Base-by-base conservation (phyloP, 345 rosid genomes). In the Erucastrum elatum region DNA sequence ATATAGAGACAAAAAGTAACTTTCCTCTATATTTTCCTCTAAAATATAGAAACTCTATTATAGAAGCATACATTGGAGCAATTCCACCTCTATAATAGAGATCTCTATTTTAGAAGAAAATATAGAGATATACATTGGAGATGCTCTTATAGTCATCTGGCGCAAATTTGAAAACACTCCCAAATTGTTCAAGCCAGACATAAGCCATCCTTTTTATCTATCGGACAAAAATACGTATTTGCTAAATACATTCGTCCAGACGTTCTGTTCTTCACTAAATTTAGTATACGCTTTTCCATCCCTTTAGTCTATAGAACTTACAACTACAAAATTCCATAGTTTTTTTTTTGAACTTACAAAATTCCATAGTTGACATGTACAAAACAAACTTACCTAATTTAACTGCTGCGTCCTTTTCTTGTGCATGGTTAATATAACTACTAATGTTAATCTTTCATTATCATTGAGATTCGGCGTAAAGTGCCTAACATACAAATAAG, bases 381-480 rank as follows among this genome's bases (percentile, higher is more conserved):
- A 77, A 71, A 77, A 77, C 72, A 77, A 71, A 55, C 33, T 64
- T 16, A 71, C 64, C 66, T 70, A 70, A 71, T 53, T 27, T 64
- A 4, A 16, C 59, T 64, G 49, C 34, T 77, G 26, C 51, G 27
- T 13, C 34, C 8, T 10, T 26, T 13, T 21, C 8, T 10, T 26
- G 15, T 59, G 33, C 8, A 12, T 58, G 13, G 26, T 64, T 62
- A 35, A 37, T 34, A 53, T 64, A 51, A 13, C 56, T 27, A 53
- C 5, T 11, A 46, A 51, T 71, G 71, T 71, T 64, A 71, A 78
- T 56, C 25, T 77, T 16, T 71, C 63, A 4, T 9, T 41, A 71
- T 75, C 78, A 53, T 35, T 2, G 7, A 66, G 78, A 65, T 78
- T 66, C 72, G 46, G 55, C 71, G 27, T 2, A 31, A 60, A 67